Conservation (phyloP, 2,329 filamentous ascomycete genomes). For the Cytospora mali region DNA sequence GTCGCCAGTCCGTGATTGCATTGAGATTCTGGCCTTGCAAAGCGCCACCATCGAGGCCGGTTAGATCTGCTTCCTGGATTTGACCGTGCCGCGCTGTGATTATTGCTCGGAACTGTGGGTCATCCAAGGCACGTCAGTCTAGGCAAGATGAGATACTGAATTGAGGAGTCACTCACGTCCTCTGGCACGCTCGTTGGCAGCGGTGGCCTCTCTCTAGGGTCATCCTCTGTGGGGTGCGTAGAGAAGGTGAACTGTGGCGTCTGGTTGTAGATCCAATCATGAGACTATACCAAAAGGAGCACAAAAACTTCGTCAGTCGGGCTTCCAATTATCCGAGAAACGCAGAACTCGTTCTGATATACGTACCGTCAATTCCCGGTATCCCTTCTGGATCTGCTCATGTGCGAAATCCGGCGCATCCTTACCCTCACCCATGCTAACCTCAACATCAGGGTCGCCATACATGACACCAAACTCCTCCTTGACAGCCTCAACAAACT, state of each 20-base stretch:
- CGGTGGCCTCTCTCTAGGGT: conserved; percentile 57
- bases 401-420: conserved; percentile 47
- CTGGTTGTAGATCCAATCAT: conserved; percentile 80
- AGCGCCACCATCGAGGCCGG: conserved; percentile 31
- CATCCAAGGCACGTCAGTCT: background rate
- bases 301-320: background rate
- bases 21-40: conserved; percentile 34
- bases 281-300: conserved; percentile 46
- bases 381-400: conserved; percentile 60
- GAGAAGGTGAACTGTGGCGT: conserved; percentile 82
- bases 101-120: conserved; percentile 36
- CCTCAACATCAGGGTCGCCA: conserved; percentile 42
- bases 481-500: conserved; percentile 59
- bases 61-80: conserved; percentile 36
- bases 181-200: conserved; percentile 51
- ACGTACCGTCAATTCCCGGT: conserved; percentile 60
- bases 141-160: rapidly evolving
- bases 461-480: conserved; percentile 72
- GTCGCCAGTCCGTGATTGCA: conserved; percentile 36
- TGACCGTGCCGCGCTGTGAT: conserved; percentile 46
- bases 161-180: conserved; percentile 41
- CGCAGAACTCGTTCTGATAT: no score
- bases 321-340: background rate
- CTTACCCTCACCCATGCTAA: conserved; percentile 51
- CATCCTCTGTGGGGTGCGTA: conserved; percentile 59